Conservation (phyloP, 768 basidiomycete genomes). For the Rossbeevera mucosa region DNA sequence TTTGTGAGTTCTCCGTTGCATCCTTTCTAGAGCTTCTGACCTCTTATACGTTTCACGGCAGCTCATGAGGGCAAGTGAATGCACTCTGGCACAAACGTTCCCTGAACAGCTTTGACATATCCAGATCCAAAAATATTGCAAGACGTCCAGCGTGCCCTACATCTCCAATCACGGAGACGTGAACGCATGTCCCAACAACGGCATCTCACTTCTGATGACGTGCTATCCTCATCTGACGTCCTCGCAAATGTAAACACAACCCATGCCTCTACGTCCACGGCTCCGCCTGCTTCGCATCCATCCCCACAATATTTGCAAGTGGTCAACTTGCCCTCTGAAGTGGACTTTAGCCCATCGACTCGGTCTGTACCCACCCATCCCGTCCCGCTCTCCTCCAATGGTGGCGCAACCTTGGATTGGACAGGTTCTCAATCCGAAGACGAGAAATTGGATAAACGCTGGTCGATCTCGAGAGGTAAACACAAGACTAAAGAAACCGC, state of each 20-base stretch:
- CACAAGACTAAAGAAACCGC: slow-evolving; percentile 56
- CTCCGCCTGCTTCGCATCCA: slow-evolving; percentile 11
- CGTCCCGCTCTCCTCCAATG: slow-evolving; percentile 63
- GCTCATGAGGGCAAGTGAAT: slow-evolving; percentile 67
- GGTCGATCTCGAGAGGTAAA: slow-evolving; percentile 52
- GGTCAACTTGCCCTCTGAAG: slow-evolving; percentile 35
- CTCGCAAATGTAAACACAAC: slow-evolving; percentile 26
- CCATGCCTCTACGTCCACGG: slow-evolving; percentile 30
- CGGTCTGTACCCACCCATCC: slow-evolving; percentile 50
- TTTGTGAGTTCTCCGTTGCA: slow-evolving; percentile 47
- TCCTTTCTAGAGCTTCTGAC: slow-evolving; percentile 9
- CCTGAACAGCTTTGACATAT: slow-evolving; percentile 11
- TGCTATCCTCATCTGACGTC: slow-evolving; percentile 23
- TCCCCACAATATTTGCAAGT: slow-evolving; percentile 22
- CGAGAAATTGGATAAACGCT: slow-evolving; percentile 54
- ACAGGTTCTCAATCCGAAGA: slow-evolving; percentile 52
- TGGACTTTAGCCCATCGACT: slow-evolving; percentile 70
- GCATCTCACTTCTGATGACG: slow-evolving; percentile 16
- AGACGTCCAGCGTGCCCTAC: slow-evolving; percentile 73
- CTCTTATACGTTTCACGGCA: slow-evolving; percentile 23
- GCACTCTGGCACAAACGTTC: slow-evolving; percentile 1
- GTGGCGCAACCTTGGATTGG: slow-evolving; percentile 74
- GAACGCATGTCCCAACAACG: slow-evolving; percentile 42
- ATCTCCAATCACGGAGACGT: slow-evolving; percentile 69
- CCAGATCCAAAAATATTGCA: slow-evolving; percentile 76